Conservation (phyloP, 1,284 basidiomycete species). For the Ustilago bromivora region DNA sequence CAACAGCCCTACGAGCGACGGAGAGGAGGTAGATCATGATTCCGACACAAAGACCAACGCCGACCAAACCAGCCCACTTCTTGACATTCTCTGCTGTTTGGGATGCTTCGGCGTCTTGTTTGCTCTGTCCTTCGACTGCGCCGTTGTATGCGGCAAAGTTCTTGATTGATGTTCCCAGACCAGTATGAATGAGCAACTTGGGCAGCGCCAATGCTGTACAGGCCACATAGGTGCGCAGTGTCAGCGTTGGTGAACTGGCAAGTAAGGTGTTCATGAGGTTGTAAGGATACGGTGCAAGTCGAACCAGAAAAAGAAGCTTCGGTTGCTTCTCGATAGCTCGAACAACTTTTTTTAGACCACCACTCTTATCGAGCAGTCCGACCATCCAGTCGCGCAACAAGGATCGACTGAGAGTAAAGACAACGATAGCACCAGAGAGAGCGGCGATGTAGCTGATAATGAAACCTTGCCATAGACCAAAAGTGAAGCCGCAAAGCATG, state of each 20-base stretch:
- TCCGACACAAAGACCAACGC: constrained; percentile 79
- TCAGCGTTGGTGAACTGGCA: constrained; percentile 85
- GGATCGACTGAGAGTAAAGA: constrained; percentile 80
- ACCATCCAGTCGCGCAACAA: constrained; percentile 79
- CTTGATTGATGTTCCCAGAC: constrained; percentile 82
- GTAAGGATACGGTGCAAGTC: constrained; percentile 76
- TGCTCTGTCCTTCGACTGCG: constrained; percentile 39
- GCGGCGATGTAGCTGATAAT: constrained; percentile 86
- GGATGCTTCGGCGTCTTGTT: constrained; percentile 49
- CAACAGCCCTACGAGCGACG: constrained; percentile 82
- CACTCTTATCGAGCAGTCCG: constrained; percentile 76
- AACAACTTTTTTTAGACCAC: constrained; percentile 73
- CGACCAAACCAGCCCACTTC: constrained; percentile 77
- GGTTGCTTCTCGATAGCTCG: constrained; percentile 87
- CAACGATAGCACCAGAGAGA: constrained; percentile 80
- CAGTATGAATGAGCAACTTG: constrained; percentile 87
- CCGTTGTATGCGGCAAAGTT: constrained; percentile 80
- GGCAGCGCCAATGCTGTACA: constrained; percentile 85
- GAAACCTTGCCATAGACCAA: constrained; percentile 82
- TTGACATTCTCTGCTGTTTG: constrained; percentile 73
- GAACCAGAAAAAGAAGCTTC: constrained; percentile 84
- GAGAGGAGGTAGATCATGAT: constrained; percentile 83
- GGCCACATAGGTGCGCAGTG: constrained; percentile 79
- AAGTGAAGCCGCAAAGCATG: constrained; percentile 86
- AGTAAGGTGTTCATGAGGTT: constrained; percentile 91